phyloP scores from a whole-genome alignment of 75 land plant genomes.

The Cryptomeria japonica region DNA sequence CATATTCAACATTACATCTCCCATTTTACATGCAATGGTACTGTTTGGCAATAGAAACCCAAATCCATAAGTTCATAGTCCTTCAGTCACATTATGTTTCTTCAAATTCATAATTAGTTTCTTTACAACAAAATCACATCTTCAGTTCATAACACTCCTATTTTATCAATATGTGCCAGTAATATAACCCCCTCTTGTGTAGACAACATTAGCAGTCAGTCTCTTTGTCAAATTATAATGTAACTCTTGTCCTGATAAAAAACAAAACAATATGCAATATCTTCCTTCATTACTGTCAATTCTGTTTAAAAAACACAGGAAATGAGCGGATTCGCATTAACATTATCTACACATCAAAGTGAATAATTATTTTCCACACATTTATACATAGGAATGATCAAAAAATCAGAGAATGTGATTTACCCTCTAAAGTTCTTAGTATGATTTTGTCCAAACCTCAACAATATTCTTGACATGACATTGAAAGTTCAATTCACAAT shows the following conservation, averaged over 20 bases:
- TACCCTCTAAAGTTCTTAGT: not conserved
- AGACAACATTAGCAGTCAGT: not conserved
- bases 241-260: not conserved
- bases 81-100: no score
- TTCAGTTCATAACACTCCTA: no score
- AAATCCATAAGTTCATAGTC: not conserved
- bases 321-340: not conserved
- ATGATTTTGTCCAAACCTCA: not conserved
- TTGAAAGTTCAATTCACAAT: not conserved
- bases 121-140: not conserved
- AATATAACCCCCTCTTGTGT: not conserved
- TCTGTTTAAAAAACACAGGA: not conserved
- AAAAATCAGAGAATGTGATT: not conserved
- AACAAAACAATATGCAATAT: not conserved
- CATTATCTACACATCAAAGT: not conserved
- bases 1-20: not conserved
- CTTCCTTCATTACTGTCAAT: not conserved
- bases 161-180: not conserved
- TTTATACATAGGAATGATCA: not conserved
- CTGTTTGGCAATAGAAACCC: not conserved
- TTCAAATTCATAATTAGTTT: no score
- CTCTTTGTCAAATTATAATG: not conserved
- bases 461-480: not conserved
- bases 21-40: not conserved
- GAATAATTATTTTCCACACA: not conserved